These are phyloP conservation scores for Dendrobium nobile DNA, from an alignment of 106 monocot genomes.

Conservation along the genomic window DNA sequence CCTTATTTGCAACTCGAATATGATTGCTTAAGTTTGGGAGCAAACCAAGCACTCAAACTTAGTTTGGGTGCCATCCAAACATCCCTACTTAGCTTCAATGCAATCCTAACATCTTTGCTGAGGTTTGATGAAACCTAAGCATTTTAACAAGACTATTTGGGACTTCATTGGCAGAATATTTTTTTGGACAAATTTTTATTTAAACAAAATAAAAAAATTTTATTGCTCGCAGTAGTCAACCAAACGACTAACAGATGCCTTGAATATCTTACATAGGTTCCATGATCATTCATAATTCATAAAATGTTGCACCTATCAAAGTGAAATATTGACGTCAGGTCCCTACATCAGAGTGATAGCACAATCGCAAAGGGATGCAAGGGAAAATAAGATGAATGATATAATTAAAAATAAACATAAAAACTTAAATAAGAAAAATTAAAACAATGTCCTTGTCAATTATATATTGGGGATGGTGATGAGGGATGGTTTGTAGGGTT, in stretches of 20 bases:
- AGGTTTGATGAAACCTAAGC: not conserved
- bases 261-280: not conserved
- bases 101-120: not conserved
- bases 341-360: not conserved
- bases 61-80: not conserved
- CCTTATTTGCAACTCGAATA: not conserved
- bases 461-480: not conserved
- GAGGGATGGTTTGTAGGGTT: not conserved
- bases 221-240: not conserved
- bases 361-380: not conserved
- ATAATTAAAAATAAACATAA: not conserved
- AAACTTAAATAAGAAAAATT: not conserved
- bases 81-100: not conserved
- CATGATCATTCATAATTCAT: not conserved
- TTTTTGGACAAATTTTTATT: not conserved
- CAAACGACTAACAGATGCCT: not conserved
- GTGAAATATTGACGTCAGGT: not conserved
- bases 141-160: not conserved
- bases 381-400: not conserved
- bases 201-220: not conserved
- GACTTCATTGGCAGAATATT: not conserved
- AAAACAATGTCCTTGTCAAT: not conserved
- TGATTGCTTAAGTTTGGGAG: not conserved
- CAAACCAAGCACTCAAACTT: not conserved
- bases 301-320: not conserved